Evolutionary conservation across 2,329 filamentous ascomycete species (phyloP).

Genomic region (Plectosphaerella cucumerina): DNA sequence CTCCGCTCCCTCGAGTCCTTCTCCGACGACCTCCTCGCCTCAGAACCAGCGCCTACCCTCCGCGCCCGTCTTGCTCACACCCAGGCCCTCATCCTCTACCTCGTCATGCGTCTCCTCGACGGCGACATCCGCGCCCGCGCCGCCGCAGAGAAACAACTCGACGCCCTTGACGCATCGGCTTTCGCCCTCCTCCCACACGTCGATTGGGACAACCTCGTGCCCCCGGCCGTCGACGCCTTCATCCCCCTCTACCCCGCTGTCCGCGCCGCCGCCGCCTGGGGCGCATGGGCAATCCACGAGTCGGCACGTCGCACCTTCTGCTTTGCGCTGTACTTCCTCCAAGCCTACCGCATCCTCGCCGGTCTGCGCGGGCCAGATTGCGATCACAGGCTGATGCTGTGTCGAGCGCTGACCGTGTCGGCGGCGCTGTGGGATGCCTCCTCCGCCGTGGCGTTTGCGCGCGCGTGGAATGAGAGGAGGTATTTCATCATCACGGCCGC

Average conservation of each 20-base stretch:
- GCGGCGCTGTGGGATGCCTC: slow-evolving; percentile 29
- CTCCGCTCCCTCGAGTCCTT: slow-evolving; percentile 40
- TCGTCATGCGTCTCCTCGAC: slow-evolving; percentile 46
- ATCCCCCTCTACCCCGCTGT: slow-evolving; percentile 31
- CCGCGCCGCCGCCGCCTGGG: slow-evolving; percentile 41
- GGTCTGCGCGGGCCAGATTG: slow-evolving; percentile 17
- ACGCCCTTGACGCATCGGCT: slow-evolving; percentile 26
- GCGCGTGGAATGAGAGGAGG: slow-evolving; percentile 26
- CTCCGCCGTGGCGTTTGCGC: slow-evolving; percentile 27
- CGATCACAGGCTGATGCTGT: slow-evolving; percentile 22
- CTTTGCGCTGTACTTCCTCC: slow-evolving; percentile 39
- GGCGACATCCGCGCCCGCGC: slow-evolving; percentile 38
- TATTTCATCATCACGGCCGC: slow-evolving; percentile 23
- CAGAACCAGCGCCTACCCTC: slow-evolving; percentile 14
- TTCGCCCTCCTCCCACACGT: slow-evolving; percentile 25
- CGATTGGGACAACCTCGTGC: slow-evolving; percentile 20
- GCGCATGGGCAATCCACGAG: slow-evolving; percentile 46
- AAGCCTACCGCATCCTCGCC: slow-evolving; percentile 28
- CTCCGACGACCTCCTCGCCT: slow-evolving; percentile 34
- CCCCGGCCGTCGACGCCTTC: slow-evolving; percentile 4
- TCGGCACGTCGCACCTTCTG: slow-evolving; percentile 47
- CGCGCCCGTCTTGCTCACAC: slow-evolving; percentile 33
- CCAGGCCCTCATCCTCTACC: slow-evolving; percentile 45
- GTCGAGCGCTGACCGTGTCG: slow-evolving; percentile 31
- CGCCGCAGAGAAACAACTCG: slow-evolving; percentile 29